Base-by-base conservation (phyloP, 148 eudicot species). In the Dianthus caryophyllus region DNA sequence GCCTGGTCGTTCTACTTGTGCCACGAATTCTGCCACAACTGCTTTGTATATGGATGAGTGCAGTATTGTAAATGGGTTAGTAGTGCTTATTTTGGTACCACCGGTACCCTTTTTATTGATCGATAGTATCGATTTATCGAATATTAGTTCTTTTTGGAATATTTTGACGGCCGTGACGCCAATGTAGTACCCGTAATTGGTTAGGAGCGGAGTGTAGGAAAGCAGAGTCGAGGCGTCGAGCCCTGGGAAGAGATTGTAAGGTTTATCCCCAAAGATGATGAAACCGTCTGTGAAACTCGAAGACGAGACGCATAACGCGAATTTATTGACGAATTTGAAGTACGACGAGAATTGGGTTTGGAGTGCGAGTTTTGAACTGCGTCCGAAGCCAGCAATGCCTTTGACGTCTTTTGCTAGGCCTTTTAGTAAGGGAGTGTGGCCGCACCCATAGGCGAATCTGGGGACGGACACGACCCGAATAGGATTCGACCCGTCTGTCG, bases 371-470 rank as follows among this genome's bases (percentile, higher is more conserved):
- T 21, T 31, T 6, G 76, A 49, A 49, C 74, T 55, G 7, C 4
- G 38, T 6, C 92, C 88, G 0, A 87, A 67, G 4, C 86, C 86
- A 0, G 78, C 83, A 66, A 84, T 76, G 27, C 91, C 91, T 38
- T 67, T 69, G 5, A 62, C 81, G 1, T 71, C 76, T 9, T 58
- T 64, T 1, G 83, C 78, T 6, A 84, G 80, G 11, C 81, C 79
- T 46, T 80, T 64, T 26, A 76, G 33, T 9, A 84, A 61, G 2
- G 13, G 31, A 4, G 70, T 52, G 22, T 77, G 47, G 11, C 73
- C 77, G 24, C 86, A 84, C 9, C 52, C 68, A 66, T 80, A 82
- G 58, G 65, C 61, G 6, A 81, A 68, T 4, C 63, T 33, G 8
- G 80, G 68, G 0, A 55, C 66, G 0, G 78, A 51, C 2, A 69